Evolutionary conservation across 1,139 yeast genomes (phyloP).

Genomic region (Diutina pseudorugosa): DNA sequence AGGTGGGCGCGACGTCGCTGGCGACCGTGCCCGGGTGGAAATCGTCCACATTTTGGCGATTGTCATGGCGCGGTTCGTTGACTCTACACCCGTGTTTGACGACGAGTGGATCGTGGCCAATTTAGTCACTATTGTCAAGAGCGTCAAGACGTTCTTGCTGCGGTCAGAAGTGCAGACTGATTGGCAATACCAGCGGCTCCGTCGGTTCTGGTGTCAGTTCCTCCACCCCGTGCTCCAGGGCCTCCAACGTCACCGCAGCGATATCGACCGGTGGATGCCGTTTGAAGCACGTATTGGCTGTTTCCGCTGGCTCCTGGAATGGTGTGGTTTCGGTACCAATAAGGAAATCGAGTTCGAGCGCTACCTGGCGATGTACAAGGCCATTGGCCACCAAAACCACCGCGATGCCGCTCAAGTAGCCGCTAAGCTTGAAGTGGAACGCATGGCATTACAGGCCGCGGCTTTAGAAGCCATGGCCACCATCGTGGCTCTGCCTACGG

Average conservation of each 20-base stretch:
- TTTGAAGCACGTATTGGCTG: slow-evolving; percentile 80
- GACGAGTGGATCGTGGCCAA: slow-evolving; percentile 65
- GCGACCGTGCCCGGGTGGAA: slow-evolving; percentile 57
- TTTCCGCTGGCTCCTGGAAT: slow-evolving; percentile 71
- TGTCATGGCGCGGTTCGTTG: slow-evolving; percentile 55
- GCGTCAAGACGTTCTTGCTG: slow-evolving; percentile 52
- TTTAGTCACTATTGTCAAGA: slow-evolving; percentile 52
- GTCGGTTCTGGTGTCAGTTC: slow-evolving; percentile 73
- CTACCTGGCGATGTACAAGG: slow-evolving; percentile 46
- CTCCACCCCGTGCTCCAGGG: slow-evolving; percentile 58
- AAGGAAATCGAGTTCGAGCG: slow-evolving; percentile 52
- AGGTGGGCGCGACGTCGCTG: slow-evolving; percentile 21
- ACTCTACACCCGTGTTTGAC: slow-evolving; percentile 37
- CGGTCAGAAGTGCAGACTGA: slow-evolving; percentile 47
- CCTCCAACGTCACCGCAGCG: slow-evolving; percentile 16
- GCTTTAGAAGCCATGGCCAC: slow-evolving; percentile 79
- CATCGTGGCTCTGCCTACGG: slow-evolving; percentile 55
- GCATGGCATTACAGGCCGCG: slow-evolving; percentile 56
- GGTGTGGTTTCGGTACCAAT: slow-evolving; percentile 83
- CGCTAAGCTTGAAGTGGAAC: slow-evolving; percentile 79
- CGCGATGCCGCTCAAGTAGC: slow-evolving; percentile 42
- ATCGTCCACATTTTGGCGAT: slow-evolving; percentile 63
- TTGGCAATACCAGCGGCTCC: slow-evolving; percentile 61
- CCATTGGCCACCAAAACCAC: slow-evolving; percentile 16
- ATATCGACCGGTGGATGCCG: slow-evolving; percentile 48